A percentile compares a stretch with the other conserved stretches of the same genome.
These are phyloP conservation scores for Oryza coarctata DNA, from an alignment of 176 grass and related monocot species.

Conservation along the genomic window DNA sequence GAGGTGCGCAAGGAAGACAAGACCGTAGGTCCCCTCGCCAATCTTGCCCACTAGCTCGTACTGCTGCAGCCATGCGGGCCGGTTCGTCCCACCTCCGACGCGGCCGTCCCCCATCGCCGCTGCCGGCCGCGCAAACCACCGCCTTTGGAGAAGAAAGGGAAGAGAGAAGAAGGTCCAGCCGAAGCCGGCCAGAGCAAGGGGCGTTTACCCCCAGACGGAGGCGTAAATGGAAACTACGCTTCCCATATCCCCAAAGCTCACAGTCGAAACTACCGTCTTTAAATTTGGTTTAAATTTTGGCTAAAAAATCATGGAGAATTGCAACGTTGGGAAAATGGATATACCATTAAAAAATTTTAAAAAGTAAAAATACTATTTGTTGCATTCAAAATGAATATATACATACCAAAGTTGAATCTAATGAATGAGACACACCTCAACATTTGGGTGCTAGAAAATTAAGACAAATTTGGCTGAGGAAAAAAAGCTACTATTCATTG, in stretches of 20 bases:
- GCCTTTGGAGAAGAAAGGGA: background rate
- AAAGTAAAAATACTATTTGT: too few relatives aligned
- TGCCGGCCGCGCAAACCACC: background rate
- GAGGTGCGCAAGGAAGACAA: conserved; percentile 88
- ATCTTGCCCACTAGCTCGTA: conserved; percentile 98
- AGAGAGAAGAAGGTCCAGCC: background rate
- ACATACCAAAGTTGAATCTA: too few relatives aligned
- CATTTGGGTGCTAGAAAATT: too few relatives aligned
- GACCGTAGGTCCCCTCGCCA: conserved; percentile 94
- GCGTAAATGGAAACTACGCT: background rate
- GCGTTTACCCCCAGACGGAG: background rate
- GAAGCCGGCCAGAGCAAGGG: too few relatives aligned
- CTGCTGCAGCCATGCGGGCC: conserved; percentile 91
- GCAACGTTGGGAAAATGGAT: background rate
- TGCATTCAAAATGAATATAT: too few relatives aligned
- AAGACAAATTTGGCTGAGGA: too few relatives aligned
- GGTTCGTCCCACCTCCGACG: conserved; percentile 50
- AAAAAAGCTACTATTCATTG: background rate
- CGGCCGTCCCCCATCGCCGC: conserved; percentile 83
- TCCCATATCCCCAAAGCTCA: background rate
- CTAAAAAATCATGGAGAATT: background rate
- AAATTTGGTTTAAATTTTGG: background rate
- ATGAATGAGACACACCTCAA: too few relatives aligned
- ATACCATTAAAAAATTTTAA: background rate
- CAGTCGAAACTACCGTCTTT: background rate